Percentiles rank a stretch among this genome's conserved stretches.
phyloP scores from a whole-genome alignment of 2,329 filamentous ascomycete species.

The Dactylellina haptotyla region DNA sequence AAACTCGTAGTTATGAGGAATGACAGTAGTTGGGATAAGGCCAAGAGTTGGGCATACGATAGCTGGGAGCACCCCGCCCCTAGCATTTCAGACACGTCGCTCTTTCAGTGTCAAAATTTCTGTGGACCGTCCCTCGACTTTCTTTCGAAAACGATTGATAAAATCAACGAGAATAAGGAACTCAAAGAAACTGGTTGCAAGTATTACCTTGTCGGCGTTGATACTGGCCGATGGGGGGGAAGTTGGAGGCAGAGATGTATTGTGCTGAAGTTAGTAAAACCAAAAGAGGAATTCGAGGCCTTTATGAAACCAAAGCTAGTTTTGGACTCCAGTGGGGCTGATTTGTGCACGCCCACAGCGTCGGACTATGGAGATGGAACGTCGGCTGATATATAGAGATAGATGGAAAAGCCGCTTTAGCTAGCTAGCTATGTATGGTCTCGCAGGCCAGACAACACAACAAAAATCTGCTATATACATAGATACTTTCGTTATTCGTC shows the following conservation, averaged over 20 bases:
- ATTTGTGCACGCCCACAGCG: too few species aligned
- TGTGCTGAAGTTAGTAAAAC: neutral
- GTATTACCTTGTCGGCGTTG: neutral
- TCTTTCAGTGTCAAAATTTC: neutral
- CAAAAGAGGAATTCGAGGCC: neutral
- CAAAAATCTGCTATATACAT: too few species aligned
- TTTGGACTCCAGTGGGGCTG: too few species aligned
- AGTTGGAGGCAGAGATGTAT: neutral
- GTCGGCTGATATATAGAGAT: too few species aligned
- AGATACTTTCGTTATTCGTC: too few species aligned
- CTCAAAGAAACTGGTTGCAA: neutral
- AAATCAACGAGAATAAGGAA: neutral
- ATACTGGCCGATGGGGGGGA: neutral
- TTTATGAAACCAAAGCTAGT: too few species aligned
- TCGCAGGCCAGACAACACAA: too few species aligned
- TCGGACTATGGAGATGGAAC: too few species aligned
- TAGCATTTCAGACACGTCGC: neutral
- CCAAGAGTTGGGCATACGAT: neutral
- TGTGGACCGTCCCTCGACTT: neutral
- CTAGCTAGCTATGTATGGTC: too few species aligned
- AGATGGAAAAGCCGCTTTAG: too few species aligned
- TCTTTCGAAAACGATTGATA: neutral
- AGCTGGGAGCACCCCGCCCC: neutral
- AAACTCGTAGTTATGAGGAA: neutral
- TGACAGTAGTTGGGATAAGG: neutral